phyloP scores from a whole-genome alignment of 345 rosid genomes.

The Carallia brachiata region DNA sequence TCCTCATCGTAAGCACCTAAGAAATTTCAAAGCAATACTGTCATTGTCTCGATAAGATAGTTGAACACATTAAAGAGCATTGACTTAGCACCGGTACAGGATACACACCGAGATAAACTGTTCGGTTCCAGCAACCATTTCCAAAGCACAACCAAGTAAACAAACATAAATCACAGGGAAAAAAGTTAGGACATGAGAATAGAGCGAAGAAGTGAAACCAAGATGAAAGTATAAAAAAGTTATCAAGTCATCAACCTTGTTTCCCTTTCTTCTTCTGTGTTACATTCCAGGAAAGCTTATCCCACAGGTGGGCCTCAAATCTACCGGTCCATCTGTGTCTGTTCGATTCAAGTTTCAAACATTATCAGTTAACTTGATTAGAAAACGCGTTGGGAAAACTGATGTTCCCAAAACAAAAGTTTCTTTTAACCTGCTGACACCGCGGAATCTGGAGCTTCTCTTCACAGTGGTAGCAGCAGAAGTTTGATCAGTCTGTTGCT shows the following conservation, averaged over 20 bases:
- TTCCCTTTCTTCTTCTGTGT: conserved; percentile 72
- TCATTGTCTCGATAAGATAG: conserved; percentile 5
- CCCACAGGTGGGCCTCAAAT: conserved; percentile 73
- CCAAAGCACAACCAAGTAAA: conserved; percentile 18
- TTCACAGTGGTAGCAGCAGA: conserved; percentile 48
- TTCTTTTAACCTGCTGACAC: conserved; percentile 53
- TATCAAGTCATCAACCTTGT: conserved; percentile 39
- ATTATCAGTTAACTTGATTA: neutral
- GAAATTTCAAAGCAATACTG: neutral
- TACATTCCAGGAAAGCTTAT: conserved; percentile 63
- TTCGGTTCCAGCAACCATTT: conserved; percentile 13
- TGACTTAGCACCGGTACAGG: neutral
- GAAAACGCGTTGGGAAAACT: neutral
- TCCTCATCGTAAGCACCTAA: conserved; percentile 70
- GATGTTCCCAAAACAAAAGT: neutral
- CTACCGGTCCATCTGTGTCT: conserved; percentile 73
- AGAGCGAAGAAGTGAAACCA: neutral
- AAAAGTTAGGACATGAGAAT: neutral
- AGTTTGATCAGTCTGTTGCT: conserved; percentile 28
- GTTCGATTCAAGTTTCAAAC: conserved; percentile 1
- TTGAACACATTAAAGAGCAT: neutral
- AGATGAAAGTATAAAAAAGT: neutral
- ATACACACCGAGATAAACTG: conserved; percentile 62
- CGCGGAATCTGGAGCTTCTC: conserved; percentile 71
- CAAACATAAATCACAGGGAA: neutral